Conservation (phyloP, 495 filamentous ascomycete species). For the Saxophila tyrrhenica region DNA sequence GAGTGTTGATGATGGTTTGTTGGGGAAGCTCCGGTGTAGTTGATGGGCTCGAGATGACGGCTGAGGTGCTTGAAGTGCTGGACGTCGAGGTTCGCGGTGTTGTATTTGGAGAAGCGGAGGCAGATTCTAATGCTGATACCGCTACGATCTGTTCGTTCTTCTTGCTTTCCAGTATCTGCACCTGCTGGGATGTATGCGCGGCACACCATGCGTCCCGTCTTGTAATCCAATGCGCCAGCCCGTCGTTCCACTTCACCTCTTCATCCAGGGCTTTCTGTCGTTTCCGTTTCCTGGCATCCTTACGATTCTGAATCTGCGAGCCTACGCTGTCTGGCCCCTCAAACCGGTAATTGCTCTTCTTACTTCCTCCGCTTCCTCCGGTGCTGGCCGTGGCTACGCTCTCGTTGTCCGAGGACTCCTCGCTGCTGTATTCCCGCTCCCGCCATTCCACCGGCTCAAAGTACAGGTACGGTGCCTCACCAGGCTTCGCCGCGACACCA, state of each 20-base stretch:
- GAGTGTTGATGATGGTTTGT: slow-evolving; percentile 32
- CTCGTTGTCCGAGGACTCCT: slow-evolving; percentile 12
- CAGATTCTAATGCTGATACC: background rate
- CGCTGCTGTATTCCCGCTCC: slow-evolving; percentile 31
- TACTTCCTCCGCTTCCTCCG: slow-evolving; percentile 1
- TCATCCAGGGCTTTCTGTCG: slow-evolving; percentile 50
- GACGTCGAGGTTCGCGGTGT: slow-evolving; percentile 14
- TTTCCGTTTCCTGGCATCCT: slow-evolving; percentile 43
- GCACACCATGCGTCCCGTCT: slow-evolving; percentile 79
- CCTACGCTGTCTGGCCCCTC: slow-evolving; percentile 53
- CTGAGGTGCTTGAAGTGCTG: background rate
- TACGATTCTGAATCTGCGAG: slow-evolving; percentile 24
- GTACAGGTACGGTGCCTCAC: background rate
- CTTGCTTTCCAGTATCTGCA: background rate
- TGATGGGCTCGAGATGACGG: background rate
- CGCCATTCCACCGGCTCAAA: slow-evolving; percentile 32
- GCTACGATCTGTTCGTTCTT: background rate
- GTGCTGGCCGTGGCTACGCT: background rate
- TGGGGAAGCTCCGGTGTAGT: slow-evolving; percentile 4
- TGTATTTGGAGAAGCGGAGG: slow-evolving; percentile 1
- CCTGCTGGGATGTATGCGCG: slow-evolving; percentile 33
- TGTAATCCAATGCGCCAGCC: slow-evolving; percentile 61
- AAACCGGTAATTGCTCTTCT: slow-evolving; percentile 39
- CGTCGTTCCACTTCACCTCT: slow-evolving; percentile 75
- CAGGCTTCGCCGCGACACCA: background rate